A percentile compares a stretch with the other conserved stretches of the same genome.
These are phyloP conservation scores for Acanthamoeba lenticulata DNA, from an alignment of 208 protist species.

Conservation along the genomic window DNA sequence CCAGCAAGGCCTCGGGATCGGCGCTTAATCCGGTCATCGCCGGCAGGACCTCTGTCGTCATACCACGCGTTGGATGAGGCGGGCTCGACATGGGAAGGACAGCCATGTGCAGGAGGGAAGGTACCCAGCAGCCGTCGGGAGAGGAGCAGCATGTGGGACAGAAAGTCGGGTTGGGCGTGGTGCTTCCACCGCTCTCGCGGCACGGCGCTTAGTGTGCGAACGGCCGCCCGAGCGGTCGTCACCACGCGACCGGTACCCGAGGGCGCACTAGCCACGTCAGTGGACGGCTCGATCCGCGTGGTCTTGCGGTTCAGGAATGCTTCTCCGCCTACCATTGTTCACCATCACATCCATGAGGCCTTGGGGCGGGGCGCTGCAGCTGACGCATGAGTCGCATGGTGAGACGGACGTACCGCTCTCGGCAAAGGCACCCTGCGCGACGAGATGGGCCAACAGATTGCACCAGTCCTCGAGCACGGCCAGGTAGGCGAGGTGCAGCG, in stretches of 20 bases:
- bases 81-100: not conserved
- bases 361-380: too few species aligned
- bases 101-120: not conserved
- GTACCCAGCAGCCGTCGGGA: not conserved
- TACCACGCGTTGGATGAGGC: not conserved
- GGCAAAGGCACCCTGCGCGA: not conserved
- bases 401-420: not conserved
- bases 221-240: too few species aligned
- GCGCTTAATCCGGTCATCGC: not conserved
- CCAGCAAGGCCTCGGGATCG: not conserved
- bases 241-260: too few species aligned
- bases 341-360: not conserved
- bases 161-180: not conserved
- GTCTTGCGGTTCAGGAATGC: not conserved
- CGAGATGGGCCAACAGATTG: not conserved
- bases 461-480: not conserved
- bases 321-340: not conserved
- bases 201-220: not conserved
- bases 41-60: not conserved
- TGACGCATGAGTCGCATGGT: too few species aligned
- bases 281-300: too few species aligned
- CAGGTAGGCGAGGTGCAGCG: not conserved
- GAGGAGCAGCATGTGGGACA: not conserved
- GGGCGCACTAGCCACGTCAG: too few species aligned
- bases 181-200: not conserved